Base-by-base conservation (phyloP, 2,329 filamentous ascomycete genomes). In the Zalaria obscura region DNA sequence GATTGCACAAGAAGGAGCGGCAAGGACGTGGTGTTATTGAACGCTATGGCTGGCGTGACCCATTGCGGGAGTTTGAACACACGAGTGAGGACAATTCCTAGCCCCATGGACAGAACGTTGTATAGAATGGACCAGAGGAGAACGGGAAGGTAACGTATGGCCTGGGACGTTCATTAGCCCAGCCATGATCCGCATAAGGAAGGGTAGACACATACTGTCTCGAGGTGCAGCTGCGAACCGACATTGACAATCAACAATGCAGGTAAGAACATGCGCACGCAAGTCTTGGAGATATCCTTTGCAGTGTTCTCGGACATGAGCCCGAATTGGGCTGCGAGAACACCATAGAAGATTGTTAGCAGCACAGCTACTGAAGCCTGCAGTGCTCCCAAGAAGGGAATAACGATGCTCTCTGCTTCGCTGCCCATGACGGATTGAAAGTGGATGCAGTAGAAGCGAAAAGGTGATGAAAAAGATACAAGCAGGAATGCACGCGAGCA, bases 1-100 rank as follows among this genome's bases (percentile, higher is more conserved):
- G 70, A 68, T 53, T 71, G 63, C 3, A 73, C 59, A 1, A 75
- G 60, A 3, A 74, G 57, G 7, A 75, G 58, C 1, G 70, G 70
- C 1, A 73, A 60, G 9, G 66, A 68, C 0, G 70, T 74, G 0
- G 72, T 75, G 51, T 75, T 75, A 54, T 76, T 75, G 58, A 75
- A 75, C 33, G 66, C 61, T 32, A 73, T 62, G 1, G 72, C 68
- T 3, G 69, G 69, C 3, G 69, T 68, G 2, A 69, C 65, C 72
- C 72, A 75, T 11, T 58, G 54, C 1, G 71, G 72, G 3, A 74
- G 59, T 25, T 64, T 64, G 47, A 75, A 66, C 10, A 65, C 41
- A 25, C 59, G 60, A 3, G 65, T 67, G 3, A 66, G 53, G 4
- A 58, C 35, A 29, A 60, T 55, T n/a, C 68, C 70, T 3, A 74